Base-by-base conservation (phyloP, 129 eudicot species). In the Glebionis coronaria region DNA sequence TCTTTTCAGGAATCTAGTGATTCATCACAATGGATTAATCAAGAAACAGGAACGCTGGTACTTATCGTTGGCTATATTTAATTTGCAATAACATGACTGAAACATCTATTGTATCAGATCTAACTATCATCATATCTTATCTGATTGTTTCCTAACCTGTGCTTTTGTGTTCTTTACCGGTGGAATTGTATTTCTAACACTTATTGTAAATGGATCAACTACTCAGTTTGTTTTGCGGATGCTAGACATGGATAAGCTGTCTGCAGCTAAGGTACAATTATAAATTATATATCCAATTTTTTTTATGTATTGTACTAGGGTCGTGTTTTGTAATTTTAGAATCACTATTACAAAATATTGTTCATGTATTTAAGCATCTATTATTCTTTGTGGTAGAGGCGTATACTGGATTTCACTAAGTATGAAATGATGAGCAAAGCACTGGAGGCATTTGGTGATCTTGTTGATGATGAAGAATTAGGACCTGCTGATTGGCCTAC, bases 401-500 rank as follows among this genome's bases (percentile, higher is more conserved):
- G 98, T 60, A 88, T 92, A 83, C 64, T 92, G 72, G 70, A 85
- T 11, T 92, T 74, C 82, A 92, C 98, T 55, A 88, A 92, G 57
- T 78, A 79, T 88, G 98, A 92, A 68, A 92, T 92, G 98, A 55
- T 83, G 88, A 86, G 56, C 73, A 92, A 92, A 79, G 98, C 96
- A 13, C 70, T 88, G 6, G 95, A 80, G 77, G 88, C 96, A 53
- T 92, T 86, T 82, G 84, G 91, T 81, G 87, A 86, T 74, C 95
- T 92, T 78, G 95, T 83, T 51, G 96, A 92, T 21, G 98, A 92
- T 51, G 96, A 91, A 58, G 98, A 91, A 74, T 75, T 91, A 49
- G 98, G 98, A 28, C 96, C 98, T 70, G 84, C 85, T 53, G 98
- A 91, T 68, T 91, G 98, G 98, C 79, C 82, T 9, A 83, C 95